phyloP scores from a whole-genome alignment of 148 eudicot species.

The Heliosperma pusillum region DNA sequence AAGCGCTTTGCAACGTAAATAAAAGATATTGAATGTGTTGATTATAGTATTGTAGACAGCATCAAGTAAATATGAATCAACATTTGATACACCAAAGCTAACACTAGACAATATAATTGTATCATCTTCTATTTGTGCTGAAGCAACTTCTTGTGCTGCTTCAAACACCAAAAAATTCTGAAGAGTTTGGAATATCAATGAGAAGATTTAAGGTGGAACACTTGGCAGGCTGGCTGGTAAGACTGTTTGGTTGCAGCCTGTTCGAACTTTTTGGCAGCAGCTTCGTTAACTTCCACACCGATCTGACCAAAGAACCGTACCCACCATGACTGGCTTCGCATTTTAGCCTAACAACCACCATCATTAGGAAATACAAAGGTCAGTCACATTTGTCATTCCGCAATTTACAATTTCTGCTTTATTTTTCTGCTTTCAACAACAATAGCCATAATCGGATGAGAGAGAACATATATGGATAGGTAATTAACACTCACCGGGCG shows the following conservation, averaged over 20 bases:
- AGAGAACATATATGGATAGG: not conserved
- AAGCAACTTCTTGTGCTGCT: constrained; percentile 12
- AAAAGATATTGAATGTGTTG: not conserved
- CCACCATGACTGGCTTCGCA: constrained; percentile 95
- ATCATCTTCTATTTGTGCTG: constrained; percentile 20
- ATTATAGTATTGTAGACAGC: constrained; percentile 3
- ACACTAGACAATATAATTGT: constrained; percentile 25
- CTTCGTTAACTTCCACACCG: constrained; percentile 77
- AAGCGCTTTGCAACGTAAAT: not conserved
- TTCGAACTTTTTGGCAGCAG: constrained; percentile 74
- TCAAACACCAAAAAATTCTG: constrained; percentile 11
- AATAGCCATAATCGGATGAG: not conserved
- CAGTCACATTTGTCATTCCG: not conserved
- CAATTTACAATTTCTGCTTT: not conserved
- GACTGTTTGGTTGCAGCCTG: constrained; percentile 62
- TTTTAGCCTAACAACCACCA: constrained; percentile 53
- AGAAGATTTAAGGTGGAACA: constrained; percentile 81
- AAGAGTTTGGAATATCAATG: constrained; percentile 31
- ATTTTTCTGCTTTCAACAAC: not conserved
- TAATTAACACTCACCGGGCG: constrained; percentile 66
- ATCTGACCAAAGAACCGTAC: constrained; percentile 63
- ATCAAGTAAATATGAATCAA: constrained; percentile 22
- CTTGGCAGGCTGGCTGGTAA: constrained; percentile 70
- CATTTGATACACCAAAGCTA: constrained; percentile 30
- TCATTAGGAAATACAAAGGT: not conserved